Evolutionary conservation across 2,329 filamentous ascomycete genomes (phyloP), one percentile per base, ranked within the genome.

Genomic region (Fusarium pininemorale): DNA sequence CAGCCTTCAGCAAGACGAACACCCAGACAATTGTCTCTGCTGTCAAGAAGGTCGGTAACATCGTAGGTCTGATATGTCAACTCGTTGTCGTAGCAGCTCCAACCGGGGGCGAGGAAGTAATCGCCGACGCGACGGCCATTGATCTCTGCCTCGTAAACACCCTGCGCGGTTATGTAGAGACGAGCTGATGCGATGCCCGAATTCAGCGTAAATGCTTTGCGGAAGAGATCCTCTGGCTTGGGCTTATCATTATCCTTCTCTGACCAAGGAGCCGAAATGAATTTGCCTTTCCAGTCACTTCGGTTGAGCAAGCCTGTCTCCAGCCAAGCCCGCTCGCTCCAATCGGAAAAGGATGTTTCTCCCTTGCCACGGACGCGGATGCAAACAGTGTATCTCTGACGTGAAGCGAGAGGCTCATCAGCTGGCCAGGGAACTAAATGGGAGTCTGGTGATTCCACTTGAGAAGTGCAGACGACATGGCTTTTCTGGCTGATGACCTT

Each of bases 31-130:
- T 75, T 76, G 0, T 72, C 14, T 2, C 47, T 24, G 0, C 42
- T 37, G 5, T 54, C 58, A 1, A 90, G 63, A 0, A 86, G 78
- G 0, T 79, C 66, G 3, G 83, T 84, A 3, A 90, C 85, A 69
- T 90, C 87, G 69, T 86, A 87, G 0, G 84, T 87, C 66, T 90
- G 84, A 58, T 90, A 90, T 0, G 82, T 79, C 37, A 86, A 80
- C 6, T 87, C 81, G 53, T 85, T 78, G 1, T 84, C 79, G 66
- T 90, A 90, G 11, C 82, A 83, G 54, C 84, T 84, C 86, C 87
- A 90, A 0, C 88, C 87, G 0, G 87, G 88, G 28, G 87, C 85
- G 41, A 89, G 78, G 26, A 83, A 81, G 5, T 80, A 69, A 26
- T 84, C 82, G 0, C 84, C 83, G 6, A 87, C 82, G 10, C 77